phyloP scores from a whole-genome alignment of 1,284 basidiomycete species.

The Pholiota adiposa region DNA sequence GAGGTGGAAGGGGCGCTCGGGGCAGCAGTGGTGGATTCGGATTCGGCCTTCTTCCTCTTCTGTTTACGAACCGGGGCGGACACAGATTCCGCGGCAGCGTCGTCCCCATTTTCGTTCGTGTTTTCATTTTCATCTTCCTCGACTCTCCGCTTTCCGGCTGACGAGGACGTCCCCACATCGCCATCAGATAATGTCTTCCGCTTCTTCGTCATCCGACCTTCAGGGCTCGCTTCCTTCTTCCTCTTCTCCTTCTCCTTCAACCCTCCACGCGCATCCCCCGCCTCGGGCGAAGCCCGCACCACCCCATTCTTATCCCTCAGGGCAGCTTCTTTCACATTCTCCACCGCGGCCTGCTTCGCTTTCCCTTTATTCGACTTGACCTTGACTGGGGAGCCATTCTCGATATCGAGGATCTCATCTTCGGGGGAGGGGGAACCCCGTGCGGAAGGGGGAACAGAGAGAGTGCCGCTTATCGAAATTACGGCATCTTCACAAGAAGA shows the following conservation, averaged over 20 bases:
- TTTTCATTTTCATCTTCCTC: constrained; percentile 10
- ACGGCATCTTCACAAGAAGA: constrained; percentile 4
- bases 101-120: constrained; percentile 1
- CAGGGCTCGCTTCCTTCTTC: constrained; percentile 17
- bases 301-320: constrained; percentile 11
- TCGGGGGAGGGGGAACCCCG: not conserved
- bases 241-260: constrained; percentile 18
- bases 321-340: not conserved
- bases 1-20: constrained; percentile 7
- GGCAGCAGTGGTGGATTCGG: not conserved
- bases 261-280: not conserved
- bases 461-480: not conserved
- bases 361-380: not conserved
- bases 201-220: constrained; percentile 32
- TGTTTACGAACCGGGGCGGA: constrained; percentile 2
- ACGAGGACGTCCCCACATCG: constrained; percentile 12
- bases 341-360: not conserved
- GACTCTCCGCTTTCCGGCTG: constrained; percentile 1
- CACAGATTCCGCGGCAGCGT: not conserved
- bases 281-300: not conserved
- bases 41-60: constrained; percentile 9
- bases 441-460: not conserved
- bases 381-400: not conserved
- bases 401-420: not conserved
- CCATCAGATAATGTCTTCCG: constrained; percentile 19